phyloP scores from a whole-genome alignment of 2,329 filamentous ascomycete species.

The Fusarium globosum region DNA sequence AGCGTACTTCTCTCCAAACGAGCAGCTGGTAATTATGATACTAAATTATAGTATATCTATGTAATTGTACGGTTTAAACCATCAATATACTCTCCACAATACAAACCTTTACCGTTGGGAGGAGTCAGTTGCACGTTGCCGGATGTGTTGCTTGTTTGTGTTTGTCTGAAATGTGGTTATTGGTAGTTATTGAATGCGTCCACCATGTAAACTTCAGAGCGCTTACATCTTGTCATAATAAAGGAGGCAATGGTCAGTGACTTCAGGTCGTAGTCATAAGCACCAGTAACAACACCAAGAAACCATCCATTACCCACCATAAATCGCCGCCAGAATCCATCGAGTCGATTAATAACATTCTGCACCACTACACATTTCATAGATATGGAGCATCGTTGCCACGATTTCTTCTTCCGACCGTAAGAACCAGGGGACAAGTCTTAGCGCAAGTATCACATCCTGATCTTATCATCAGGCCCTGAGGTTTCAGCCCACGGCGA shows the following conservation, averaged over 20 bases:
- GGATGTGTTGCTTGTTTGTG: background rate
- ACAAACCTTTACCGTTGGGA: background rate
- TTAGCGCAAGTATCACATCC: background rate
- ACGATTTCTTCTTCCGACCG: no score
- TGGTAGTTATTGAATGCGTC: background rate
- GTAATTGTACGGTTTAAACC: background rate
- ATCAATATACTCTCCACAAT: background rate
- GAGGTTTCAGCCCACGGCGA: background rate
- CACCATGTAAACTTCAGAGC: background rate
- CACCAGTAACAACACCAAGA: background rate
- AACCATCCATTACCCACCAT: background rate
- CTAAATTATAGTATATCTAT: accelerated
- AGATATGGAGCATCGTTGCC: background rate
- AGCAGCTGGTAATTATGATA: background rate
- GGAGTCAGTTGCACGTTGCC: background rate
- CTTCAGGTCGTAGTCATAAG: background rate
- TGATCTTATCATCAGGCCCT: background rate
- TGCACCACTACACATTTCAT: background rate
- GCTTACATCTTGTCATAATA: accelerated
- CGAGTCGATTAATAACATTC: accelerated
- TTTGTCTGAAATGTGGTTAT: background rate
- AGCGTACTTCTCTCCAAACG: no score
- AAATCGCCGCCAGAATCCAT: background rate
- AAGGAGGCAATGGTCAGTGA: background rate
- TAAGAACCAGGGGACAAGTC: background rate